Percentiles rank a stretch among this genome's conserved stretches.
Conservation (phyloP, 1,139 yeast species). For the Yamadazyma blattariae region DNA sequence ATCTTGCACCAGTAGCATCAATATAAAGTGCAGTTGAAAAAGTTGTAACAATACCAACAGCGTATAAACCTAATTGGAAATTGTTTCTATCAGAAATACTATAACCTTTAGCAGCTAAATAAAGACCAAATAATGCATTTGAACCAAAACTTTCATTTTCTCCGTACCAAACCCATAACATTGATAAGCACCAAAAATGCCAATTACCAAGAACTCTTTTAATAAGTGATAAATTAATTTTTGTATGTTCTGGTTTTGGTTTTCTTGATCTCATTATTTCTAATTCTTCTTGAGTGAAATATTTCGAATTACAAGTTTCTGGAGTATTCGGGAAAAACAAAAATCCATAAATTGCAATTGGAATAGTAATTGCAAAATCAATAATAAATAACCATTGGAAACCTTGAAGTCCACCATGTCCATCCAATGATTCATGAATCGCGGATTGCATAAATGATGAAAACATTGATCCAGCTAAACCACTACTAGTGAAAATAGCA, state of each 20-base stretch:
- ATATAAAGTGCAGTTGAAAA: conserved; percentile 45
- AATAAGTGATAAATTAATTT: conserved; percentile 41
- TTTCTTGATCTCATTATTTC: conserved; percentile 24
- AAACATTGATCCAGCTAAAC: conserved; percentile 50
- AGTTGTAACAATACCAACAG: conserved; percentile 50
- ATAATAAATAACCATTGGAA: conserved; percentile 43
- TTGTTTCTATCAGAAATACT: conserved; percentile 48
- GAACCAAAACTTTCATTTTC: conserved; percentile 55
- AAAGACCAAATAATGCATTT: conserved; percentile 51
- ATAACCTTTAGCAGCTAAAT: conserved; percentile 44
- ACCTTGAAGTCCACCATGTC: conserved; percentile 28
- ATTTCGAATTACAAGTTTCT: conserved; percentile 35
- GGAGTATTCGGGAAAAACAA: conserved; percentile 61
- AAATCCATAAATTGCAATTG: conserved; percentile 53
- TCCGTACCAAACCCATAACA: conserved; percentile 60
- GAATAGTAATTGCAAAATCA: conserved; percentile 37
- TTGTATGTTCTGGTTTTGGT: conserved; percentile 26
- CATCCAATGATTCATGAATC: conserved; percentile 30
- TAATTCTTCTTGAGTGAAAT: conserved; percentile 34
- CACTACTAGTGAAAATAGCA: conserved; percentile 53
- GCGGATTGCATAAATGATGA: conserved; percentile 36
- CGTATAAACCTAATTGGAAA: conserved; percentile 57
- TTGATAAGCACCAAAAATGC: conserved; percentile 58
- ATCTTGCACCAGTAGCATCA: conserved; percentile 46
- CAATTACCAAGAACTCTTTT: conserved; percentile 51